A percentile compares a stretch with the other conserved stretches of the same genome.
phyloP scores from a whole-genome alignment of 306 rosid genomes.

The Crotalaria pallida region DNA sequence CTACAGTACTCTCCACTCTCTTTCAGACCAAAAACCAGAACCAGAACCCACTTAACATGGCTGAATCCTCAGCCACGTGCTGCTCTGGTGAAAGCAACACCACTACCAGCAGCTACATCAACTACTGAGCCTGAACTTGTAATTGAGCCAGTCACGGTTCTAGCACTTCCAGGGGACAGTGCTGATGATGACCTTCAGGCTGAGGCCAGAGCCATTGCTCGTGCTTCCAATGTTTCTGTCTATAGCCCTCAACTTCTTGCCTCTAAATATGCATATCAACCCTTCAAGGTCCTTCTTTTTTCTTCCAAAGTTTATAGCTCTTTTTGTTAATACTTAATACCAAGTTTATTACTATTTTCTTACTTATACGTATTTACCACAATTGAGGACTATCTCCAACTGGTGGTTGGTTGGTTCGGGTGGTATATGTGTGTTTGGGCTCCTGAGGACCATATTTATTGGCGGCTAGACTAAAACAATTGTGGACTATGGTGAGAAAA shows the following conservation, averaged over 20 bases:
- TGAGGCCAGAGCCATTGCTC: conserved; percentile 64
- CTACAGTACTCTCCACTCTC: background rate
- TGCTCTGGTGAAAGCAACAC: conserved; percentile 45
- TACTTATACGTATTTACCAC: too few species aligned
- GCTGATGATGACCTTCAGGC: conserved; percentile 64
- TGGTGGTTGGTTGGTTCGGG: too few species aligned
- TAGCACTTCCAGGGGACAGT: conserved; percentile 31
- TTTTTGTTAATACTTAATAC: background rate
- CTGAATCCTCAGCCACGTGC: conserved; percentile 35
- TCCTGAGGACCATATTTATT: too few species aligned
- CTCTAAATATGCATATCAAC: conserved; percentile 48
- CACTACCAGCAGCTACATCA: conserved; percentile 30
- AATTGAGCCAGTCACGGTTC: conserved; percentile 28
- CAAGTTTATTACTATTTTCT: too few species aligned
- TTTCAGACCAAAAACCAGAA: conserved; percentile 17
- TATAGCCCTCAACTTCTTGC: conserved; percentile 61
- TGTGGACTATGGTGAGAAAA: background rate
- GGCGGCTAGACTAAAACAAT: too few species aligned
- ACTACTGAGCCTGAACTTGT: background rate
- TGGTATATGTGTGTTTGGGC: too few species aligned
- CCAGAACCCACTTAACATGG: background rate
- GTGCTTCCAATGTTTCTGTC: conserved; percentile 61
- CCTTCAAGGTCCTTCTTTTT: conserved; percentile 42
- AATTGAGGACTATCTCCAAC: too few species aligned
- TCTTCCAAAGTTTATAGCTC: background rate